Conservation (phyloP, 1,284 basidiomycete genomes). For the Cutaneotrichosporon sp. region DNA sequence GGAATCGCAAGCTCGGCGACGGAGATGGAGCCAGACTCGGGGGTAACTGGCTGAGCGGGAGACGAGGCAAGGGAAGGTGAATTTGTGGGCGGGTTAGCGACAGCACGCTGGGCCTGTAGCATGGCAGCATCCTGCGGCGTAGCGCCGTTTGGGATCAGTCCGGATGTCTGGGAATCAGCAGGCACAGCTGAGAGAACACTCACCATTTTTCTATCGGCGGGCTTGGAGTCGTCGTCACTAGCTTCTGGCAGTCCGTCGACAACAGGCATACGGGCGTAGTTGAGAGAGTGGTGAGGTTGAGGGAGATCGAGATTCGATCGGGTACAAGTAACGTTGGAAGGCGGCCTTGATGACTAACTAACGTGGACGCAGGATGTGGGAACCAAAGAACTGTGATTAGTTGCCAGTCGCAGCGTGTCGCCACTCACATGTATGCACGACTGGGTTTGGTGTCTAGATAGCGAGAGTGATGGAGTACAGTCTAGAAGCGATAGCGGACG, state of each 20-base stretch:
- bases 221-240: slow-evolving; percentile 32
- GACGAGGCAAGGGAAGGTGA: not conserved
- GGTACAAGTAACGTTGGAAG: not conserved
- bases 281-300: not conserved
- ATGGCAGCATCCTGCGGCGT: slow-evolving; percentile 7
- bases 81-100: slow-evolving; percentile 15
- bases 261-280: slow-evolving; percentile 4
- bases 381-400: not conserved
- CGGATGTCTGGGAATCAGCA: not conserved
- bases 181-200: slow-evolving; percentile 1
- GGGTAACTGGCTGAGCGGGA: not conserved
- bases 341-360: not conserved
- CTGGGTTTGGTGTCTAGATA: not conserved
- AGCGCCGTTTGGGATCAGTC: not conserved
- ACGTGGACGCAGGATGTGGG: not conserved
- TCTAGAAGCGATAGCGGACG: not conserved
- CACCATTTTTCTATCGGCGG: slow-evolving; percentile 29
- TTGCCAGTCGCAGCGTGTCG: not conserved
- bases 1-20: slow-evolving; percentile 21
- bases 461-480: not conserved
- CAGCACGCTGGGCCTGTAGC: slow-evolving; percentile 20
- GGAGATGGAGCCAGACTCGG: slow-evolving; percentile 12
- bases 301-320: not conserved
- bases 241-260: slow-evolving; percentile 24
- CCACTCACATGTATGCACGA: not conserved